These are phyloP conservation scores for Amylocarpus encephaloides DNA, from an alignment of 2,329 filamentous ascomycete species.

Conservation along the genomic window DNA sequence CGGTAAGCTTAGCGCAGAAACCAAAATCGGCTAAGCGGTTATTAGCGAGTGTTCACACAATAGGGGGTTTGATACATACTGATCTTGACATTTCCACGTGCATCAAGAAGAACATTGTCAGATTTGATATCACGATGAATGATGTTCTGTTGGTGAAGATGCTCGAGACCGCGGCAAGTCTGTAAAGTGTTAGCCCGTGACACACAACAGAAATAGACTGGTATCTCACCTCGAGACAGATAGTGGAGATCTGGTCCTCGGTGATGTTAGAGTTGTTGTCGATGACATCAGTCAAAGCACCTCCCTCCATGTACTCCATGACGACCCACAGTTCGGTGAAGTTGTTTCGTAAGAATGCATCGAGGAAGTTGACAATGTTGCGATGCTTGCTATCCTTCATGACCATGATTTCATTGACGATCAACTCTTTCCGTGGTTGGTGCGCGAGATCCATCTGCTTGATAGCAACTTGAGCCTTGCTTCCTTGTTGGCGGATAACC, in stretches of 20 bases:
- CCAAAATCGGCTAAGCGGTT: conserved; percentile 80
- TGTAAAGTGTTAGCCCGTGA: conserved; percentile 35
- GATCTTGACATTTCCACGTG: conserved; percentile 93
- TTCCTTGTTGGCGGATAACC: conserved; percentile 71
- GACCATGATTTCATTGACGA: conserved; percentile 99
- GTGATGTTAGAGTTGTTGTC: conserved; percentile 93
- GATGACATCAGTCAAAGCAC: conserved; percentile 94
- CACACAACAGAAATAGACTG: background rate
- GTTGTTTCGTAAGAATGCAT: conserved; percentile 93
- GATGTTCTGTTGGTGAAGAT: conserved; percentile 92
- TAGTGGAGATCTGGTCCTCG: conserved; percentile 96
- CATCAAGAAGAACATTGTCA: conserved; percentile 94
- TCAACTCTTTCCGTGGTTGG: conserved; percentile 94
- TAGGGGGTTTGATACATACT: conserved; percentile 52
- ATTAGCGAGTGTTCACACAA: conserved; percentile 30
- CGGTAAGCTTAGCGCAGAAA: conserved; percentile 97
- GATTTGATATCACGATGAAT: conserved; percentile 99
- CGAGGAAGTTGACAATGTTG: conserved; percentile 98
- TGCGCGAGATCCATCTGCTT: conserved; percentile 99
- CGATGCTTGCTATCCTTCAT: conserved; percentile 99
- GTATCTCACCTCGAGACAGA: conserved; percentile 78
- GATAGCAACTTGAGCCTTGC: conserved; percentile 86
- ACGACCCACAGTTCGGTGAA: conserved; percentile 97
- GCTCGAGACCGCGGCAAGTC: conserved; percentile 93
- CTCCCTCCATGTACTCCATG: conserved; percentile 99